These are phyloP conservation scores for Beta macrorhiza DNA, from an alignment of 179 eudicot species.

Conservation along the genomic window DNA sequence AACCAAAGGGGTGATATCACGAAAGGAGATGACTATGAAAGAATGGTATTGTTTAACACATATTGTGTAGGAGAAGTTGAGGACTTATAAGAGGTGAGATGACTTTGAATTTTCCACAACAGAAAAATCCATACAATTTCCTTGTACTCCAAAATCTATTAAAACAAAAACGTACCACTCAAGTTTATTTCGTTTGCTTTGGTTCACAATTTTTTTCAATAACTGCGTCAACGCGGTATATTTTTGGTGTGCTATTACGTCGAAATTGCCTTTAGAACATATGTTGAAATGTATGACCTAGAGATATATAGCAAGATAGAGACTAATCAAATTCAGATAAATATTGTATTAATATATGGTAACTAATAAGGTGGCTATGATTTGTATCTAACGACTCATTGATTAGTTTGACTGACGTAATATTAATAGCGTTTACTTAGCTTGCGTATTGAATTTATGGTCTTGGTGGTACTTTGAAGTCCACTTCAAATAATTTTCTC, in stretches of 20 bases:
- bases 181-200: neutral
- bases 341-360: too few species aligned
- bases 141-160: constrained; percentile 11
- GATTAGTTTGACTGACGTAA: neutral
- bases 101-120: constrained; percentile 20
- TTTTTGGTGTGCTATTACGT: neutral
- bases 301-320: too few species aligned
- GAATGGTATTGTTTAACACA: neutral
- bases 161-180: neutral
- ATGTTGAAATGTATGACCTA: too few species aligned
- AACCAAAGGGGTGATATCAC: constrained; percentile 18
- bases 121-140: constrained; percentile 18
- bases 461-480: neutral
- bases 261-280: neutral
- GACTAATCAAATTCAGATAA: too few species aligned
- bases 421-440: neutral
- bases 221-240: neutral
- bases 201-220: neutral
- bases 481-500: too few species aligned
- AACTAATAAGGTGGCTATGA: neutral
- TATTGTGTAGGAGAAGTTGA: constrained; percentile 5
- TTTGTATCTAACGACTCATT: neutral
- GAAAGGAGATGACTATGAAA: constrained; percentile 3
- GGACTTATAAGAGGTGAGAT: neutral
- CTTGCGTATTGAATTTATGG: neutral